These are phyloP conservation scores for Scalesia atractyloides DNA, from an alignment of 129 eudicot species.

Conservation along the genomic window DNA sequence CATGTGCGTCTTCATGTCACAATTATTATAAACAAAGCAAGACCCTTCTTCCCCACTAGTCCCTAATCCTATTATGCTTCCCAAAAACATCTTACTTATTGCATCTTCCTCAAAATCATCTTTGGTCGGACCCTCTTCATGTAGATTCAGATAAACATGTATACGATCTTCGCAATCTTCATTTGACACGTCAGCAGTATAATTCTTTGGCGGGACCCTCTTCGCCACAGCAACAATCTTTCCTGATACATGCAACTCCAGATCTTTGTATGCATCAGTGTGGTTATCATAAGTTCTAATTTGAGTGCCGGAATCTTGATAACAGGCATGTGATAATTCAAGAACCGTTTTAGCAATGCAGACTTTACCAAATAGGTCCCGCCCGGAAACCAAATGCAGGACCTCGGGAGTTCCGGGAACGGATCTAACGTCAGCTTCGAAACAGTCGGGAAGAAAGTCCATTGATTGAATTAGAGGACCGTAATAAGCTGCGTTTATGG, in stretches of 20 bases:
- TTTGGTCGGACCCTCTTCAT: conserved; percentile 26
- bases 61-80: conserved; percentile 76
- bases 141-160: conserved; percentile 62
- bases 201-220: conserved; percentile 55
- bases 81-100: conserved; percentile 51
- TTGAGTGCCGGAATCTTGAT: conserved; percentile 16
- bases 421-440: conserved; percentile 97
- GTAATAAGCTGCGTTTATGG: conserved; percentile 76
- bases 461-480: conserved; percentile 78
- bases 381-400: conserved; percentile 86
- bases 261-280: conserved; percentile 70
- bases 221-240: conserved; percentile 79
- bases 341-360: conserved; percentile 57
- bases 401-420: conserved; percentile 64
- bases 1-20: conserved; percentile 66
- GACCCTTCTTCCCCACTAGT: conserved; percentile 80
- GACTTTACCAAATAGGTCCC: conserved; percentile 85
- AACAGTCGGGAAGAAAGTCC: conserved; percentile 83
- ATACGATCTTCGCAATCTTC: conserved; percentile 63
- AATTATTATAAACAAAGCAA: conserved; percentile 56
- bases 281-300: conserved; percentile 8
- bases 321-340: conserved; percentile 48
- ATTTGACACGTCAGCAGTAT: conserved; percentile 23
- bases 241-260: conserved; percentile 81
- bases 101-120: conserved; percentile 36